Evolutionary conservation across 768 basidiomycete species (phyloP), one percentile per base, ranked within the genome.

Genomic region (Gloeopeniophorella convolvens): DNA sequence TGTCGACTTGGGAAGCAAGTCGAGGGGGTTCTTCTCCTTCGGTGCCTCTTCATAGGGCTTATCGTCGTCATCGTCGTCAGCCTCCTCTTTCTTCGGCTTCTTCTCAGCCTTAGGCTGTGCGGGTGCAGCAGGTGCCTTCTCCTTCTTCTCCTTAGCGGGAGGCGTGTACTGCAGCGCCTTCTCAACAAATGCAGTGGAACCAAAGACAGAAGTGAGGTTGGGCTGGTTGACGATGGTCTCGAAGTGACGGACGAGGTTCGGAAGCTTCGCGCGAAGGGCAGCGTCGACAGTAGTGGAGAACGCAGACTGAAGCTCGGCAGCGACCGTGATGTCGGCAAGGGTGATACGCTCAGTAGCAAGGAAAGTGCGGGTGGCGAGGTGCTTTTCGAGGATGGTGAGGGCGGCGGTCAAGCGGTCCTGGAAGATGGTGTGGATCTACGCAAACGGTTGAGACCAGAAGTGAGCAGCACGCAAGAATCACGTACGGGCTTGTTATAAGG

Each of bases 311-410:
- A 91, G 64, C 63, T 77, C 57, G 45, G 73, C 66, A 31, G 86
- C 89, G 57, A 89, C 59, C 63, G 67, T 65, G 68, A 99, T 66
- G 62, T 99, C 96, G 56, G 93, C 96, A 40, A 95, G 76, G 55
- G 92, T 90, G 75, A 98, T 86, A 63, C 95, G 89, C 66, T 99
- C 90, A 58, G 83, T 85, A 48, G 92, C 92, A 62, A 98, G 78
- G 79, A 82, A 98, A 39, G 95, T 99, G 63, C 78, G 81, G 50
- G 79, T 74, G 42, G 73, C 64, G 60, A 99, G 81, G 72, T 88
- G 78, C 28, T 70, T 66, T 58, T 99, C 80, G 49, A 98, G 73
- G 56, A 80, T 81, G 33, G 70, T 70, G 42, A 96, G 73, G 16
- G 79, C 69, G 39, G 78, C 74, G 34, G 67, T 55, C 61, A 82